Evolutionary conservation across 202 grass and related monocot species (phyloP), one percentile per base, ranked within the genome.

Genomic region (Panicum virgatum): DNA sequence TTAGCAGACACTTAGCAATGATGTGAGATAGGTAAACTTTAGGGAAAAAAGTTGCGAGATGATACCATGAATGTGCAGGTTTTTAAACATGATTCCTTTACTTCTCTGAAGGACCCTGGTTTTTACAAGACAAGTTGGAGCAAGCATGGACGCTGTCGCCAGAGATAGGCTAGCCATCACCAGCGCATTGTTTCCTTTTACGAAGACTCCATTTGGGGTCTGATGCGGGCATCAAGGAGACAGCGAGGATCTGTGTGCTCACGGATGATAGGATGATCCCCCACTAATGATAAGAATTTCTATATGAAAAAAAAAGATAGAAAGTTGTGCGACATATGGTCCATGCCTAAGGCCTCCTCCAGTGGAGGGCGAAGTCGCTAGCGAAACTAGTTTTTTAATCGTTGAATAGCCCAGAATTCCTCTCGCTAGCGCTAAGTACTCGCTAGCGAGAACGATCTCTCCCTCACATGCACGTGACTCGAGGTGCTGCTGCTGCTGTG

Each of bases 151-250:
- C 32, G 26, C 5, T 42, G 68, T 70, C 37, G n/a, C n/a, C n/a
- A n/a, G n/a, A n/a, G n/a, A 69, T 37, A 45, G 63, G 44, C 1
- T n/a, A 42, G 56, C 6, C 34, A n/a, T 7, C 50, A 52, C 50
- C 18, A n/a, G 16, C 3, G 54, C 12, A 19, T 45, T 47, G 42
- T 57, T 36, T 64, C 32, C 16, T 64, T 20, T 64, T 39, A 11
- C 19, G 14, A 66, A 45, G 66, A 15, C 66, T 69, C 39, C 48
- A 32, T 57, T 44, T 30, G 37, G 15, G 37, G 37, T 16, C 52
- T 69, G 73, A 38, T 77, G 62, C 63, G 62, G 63, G 73, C 40
- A 69, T 20, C 63, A 69, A 77, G 38, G 50, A 69, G 62, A 39
- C 82, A 60, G 50, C 56, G 13, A 39, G 63, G 42, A 39, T 75